phyloP scores from a whole-genome alignment of 2,329 filamentous ascomycete genomes.

The Niveomyces coronatus region DNA sequence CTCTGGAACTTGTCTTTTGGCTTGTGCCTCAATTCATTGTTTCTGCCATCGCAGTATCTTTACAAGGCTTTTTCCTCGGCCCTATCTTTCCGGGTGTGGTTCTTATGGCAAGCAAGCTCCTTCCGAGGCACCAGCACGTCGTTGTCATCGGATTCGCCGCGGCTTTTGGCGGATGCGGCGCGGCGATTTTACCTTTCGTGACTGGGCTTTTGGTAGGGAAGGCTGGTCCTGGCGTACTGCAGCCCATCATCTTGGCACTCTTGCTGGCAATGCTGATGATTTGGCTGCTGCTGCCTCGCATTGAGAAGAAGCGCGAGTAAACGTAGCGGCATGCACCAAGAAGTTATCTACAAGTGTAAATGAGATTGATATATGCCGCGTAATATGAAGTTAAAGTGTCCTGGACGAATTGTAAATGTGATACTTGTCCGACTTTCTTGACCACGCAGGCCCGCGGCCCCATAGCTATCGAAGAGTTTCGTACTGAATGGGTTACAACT shows the following conservation, averaged over 20 bases:
- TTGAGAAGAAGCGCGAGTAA: conserved; percentile 21
- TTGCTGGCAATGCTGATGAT: conserved; percentile 24
- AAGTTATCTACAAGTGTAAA: no score
- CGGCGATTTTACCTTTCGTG: conserved; percentile 49
- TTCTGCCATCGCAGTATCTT: conserved; percentile 49
- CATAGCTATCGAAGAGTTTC: no score
- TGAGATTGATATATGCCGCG: no score
- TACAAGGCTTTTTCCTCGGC: conserved; percentile 66
- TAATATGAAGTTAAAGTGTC: no score
- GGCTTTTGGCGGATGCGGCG: conserved; percentile 60
- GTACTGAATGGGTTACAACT: no score
- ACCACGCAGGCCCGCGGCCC: no score
- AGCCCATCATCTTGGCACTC: conserved; percentile 38
- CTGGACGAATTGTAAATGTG: no score
- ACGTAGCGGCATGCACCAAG: no score
- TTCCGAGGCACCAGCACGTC: conserved; percentile 61
- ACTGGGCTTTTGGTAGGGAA: conserved; percentile 50
- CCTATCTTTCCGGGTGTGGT: conserved; percentile 64
- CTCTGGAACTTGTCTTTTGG: conserved; percentile 48
- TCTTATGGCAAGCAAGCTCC: conserved; percentile 58
- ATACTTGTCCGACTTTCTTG: no score
- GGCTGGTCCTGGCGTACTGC: conserved; percentile 37
- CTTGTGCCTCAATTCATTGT: conserved; percentile 50
- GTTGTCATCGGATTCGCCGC: conserved; percentile 64
- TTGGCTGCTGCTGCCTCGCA: conserved; percentile 27